phyloP scores from a whole-genome alignment of 208 protist genomes.

The Phytomonas francai region DNA sequence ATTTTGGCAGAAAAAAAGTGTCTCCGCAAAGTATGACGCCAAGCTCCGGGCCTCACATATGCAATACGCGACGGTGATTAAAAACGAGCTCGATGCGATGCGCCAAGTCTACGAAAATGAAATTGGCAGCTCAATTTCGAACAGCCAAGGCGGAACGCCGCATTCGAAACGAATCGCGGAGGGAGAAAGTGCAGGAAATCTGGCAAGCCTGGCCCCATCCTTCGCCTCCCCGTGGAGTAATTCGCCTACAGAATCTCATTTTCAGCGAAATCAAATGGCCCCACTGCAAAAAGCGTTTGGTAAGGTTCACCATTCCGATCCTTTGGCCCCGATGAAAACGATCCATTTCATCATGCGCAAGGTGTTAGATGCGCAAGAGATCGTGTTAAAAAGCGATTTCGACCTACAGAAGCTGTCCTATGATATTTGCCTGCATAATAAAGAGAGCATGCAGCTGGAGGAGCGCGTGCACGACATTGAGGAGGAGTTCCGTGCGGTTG shows the following conservation, averaged over 20 bases:
- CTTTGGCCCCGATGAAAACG: not conserved
- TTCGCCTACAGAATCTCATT: not conserved
- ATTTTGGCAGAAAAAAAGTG: conserved; percentile 42
- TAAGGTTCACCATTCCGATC: not conserved
- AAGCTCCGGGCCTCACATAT: conserved; percentile 63
- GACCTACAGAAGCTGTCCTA: conserved; percentile 22
- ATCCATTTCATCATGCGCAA: conserved; percentile 16
- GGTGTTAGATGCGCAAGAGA: conserved; percentile 9
- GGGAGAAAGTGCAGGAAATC: not conserved
- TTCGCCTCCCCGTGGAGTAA: not conserved
- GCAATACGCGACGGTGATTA: conserved; percentile 70
- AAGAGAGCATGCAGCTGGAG: conserved; percentile 21
- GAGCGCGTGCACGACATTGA: conserved; percentile 15
- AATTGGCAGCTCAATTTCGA: not conserved
- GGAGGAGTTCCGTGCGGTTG: conserved; percentile 21
- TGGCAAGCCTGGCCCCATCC: too few relatives aligned
- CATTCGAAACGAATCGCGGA: not conserved
- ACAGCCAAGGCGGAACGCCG: not conserved
- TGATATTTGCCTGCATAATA: conserved; percentile 15
- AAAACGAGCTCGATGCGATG: conserved; percentile 59
- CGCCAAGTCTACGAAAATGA: conserved; percentile 40
- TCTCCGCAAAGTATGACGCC: conserved; percentile 77
- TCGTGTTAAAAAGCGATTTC: conserved; percentile 16
- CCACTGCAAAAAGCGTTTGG: not conserved
- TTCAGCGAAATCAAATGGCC: not conserved